Evolutionary conservation across 345 rosid genomes (phyloP).

Genomic region (Eucalyptus cladocalyx): DNA sequence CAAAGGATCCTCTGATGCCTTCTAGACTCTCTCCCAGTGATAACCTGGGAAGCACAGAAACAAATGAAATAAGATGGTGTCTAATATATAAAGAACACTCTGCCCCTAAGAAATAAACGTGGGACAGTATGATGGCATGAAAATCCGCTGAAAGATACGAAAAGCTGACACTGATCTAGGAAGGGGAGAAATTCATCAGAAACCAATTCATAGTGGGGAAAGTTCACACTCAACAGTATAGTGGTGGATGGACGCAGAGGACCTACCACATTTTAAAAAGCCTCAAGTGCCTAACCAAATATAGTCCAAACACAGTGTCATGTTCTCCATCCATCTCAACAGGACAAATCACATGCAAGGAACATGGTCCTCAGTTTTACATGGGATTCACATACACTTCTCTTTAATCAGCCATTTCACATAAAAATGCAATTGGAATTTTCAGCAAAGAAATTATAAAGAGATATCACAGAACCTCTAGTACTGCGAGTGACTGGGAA

Average conservation of each 20-base stretch:
- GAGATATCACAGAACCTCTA: not conserved
- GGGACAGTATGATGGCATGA: not conserved
- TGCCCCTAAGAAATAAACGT: not conserved
- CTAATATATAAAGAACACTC: not conserved
- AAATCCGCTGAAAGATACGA: not conserved
- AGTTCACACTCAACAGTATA: not conserved
- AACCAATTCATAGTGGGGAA: not conserved
- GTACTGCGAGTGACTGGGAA: not conserved
- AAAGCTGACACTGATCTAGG: not conserved
- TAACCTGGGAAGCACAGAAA: conserved; percentile 11
- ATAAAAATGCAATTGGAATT: not conserved
- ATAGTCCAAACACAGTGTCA: not conserved
- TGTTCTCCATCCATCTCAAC: not conserved
- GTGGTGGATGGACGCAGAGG: not conserved
- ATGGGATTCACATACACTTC: not conserved
- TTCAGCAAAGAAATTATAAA: not conserved
- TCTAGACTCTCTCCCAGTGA: conserved; percentile 48
- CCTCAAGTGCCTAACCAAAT: not conserved
- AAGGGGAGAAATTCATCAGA: not conserved
- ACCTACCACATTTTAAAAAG: not conserved
- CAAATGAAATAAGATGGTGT: not conserved
- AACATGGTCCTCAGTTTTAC: not conserved
- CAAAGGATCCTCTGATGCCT: conserved; percentile 39
- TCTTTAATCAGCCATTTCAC: not conserved
- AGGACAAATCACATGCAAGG: not conserved